Evolutionary conservation across 257 asterid genomes (phyloP).

Genomic region (Paraleonurus japonicus): DNA sequence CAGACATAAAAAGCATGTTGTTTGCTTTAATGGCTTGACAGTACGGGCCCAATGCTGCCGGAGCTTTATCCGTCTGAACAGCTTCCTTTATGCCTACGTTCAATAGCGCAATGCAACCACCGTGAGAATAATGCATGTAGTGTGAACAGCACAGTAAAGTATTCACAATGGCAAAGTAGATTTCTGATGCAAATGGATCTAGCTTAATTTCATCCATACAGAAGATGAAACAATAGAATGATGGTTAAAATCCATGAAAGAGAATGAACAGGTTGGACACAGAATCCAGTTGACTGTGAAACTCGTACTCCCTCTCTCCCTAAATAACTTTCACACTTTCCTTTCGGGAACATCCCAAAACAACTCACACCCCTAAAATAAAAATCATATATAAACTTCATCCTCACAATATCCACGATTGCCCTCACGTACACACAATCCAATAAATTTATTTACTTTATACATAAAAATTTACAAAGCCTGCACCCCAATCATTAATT

Average conservation of each 20-base stretch:
- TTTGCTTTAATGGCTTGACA: constrained; percentile 91
- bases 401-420: no score
- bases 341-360: no score
- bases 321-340: no score
- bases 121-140: not conserved
- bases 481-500: no score
- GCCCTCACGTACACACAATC: no score
- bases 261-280: not conserved
- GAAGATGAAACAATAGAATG: not conserved
- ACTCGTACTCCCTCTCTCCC: no score
- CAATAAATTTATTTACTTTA: no score
- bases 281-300: not conserved
- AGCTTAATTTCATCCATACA: constrained; percentile 4
- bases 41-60: constrained; percentile 95
- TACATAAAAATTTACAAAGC: no score
- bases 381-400: no score
- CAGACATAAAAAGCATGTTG: constrained; percentile 78
- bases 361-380: no score
- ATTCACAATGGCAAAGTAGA: not conserved
- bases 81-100: constrained; percentile 65
- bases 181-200: not conserved
- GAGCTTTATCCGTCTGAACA: constrained; percentile 81
- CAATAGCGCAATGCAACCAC: constrained; percentile 20
- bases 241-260: not conserved
- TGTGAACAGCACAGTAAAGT: not conserved